Evolutionary conservation across 2,329 filamentous ascomycete species (phyloP).

Genomic region (Beauveria scarabaeidicola): DNA sequence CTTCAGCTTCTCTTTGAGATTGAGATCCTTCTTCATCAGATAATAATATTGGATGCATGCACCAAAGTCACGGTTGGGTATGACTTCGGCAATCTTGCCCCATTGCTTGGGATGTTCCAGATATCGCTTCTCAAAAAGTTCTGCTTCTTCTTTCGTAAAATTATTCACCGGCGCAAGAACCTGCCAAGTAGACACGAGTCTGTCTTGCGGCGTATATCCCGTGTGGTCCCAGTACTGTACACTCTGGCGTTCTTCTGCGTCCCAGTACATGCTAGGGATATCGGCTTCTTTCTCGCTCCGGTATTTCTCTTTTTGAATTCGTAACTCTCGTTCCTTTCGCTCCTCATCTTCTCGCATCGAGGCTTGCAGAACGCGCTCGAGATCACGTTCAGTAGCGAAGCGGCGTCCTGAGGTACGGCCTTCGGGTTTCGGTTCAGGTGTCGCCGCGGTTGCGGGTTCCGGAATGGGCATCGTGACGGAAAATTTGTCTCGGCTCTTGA

Average conservation of each 20-base stretch:
- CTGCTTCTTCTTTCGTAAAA: conserved; percentile 63
- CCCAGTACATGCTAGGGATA: conserved; percentile 62
- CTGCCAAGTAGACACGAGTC: conserved; percentile 61
- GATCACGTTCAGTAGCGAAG: conserved; percentile 63
- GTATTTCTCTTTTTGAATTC: conserved; percentile 58
- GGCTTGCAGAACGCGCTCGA: conserved; percentile 63
- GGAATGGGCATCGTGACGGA: conserved; percentile 29
- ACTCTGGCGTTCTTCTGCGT: conserved; percentile 48
- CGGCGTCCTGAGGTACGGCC: conserved; percentile 44
- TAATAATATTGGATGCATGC: conserved; percentile 84
- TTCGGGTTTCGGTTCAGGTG: conserved; percentile 50
- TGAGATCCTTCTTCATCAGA: conserved; percentile 64
- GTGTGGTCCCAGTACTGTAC: conserved; percentile 57
- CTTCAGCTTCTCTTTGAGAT: conserved; percentile 69
- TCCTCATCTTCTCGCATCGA: conserved; percentile 65
- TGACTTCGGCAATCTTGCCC: conserved; percentile 63
- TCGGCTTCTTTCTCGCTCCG: conserved; percentile 70
- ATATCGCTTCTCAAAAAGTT: conserved; percentile 65
- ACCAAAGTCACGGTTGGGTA: conserved; percentile 63
- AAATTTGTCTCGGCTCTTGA: conserved; percentile 48
- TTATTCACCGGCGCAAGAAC: conserved; percentile 66
- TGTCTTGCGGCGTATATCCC: conserved; percentile 54
- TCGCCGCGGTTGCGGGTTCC: conserved; percentile 27
- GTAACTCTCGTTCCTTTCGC: conserved; percentile 55
- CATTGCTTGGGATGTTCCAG: conserved; percentile 73